phyloP scores from a whole-genome alignment of 768 basidiomycete genomes.

The Calvatia gigantea region DNA sequence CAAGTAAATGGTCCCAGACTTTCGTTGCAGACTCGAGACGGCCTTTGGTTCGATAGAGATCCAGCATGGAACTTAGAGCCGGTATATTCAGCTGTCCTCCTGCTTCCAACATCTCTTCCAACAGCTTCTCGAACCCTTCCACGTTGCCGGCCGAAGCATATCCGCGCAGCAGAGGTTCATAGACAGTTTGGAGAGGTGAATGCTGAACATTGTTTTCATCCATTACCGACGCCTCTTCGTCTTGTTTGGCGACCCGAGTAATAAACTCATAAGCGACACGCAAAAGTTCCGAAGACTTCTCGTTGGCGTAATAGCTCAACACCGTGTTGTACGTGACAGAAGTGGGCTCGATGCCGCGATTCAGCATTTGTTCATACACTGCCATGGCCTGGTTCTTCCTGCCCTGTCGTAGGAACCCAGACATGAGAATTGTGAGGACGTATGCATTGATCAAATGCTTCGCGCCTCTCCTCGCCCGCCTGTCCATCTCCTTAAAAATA shows the following conservation, averaged over 20 bases:
- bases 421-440: slow-evolving; percentile 72
- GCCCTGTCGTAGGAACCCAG: slow-evolving; percentile 59
- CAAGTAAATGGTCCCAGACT: slow-evolving; percentile 69
- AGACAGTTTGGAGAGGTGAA: slow-evolving; percentile 30
- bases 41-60: slow-evolving; percentile 61
- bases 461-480: slow-evolving; percentile 31
- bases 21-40: slow-evolving; percentile 52
- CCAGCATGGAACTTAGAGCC: slow-evolving; percentile 62
- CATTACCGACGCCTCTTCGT: slow-evolving; percentile 26
- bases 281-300: slow-evolving; percentile 43
- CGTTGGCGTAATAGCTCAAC: slow-evolving; percentile 57
- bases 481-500: slow-evolving; percentile 69
- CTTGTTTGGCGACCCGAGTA: slow-evolving; percentile 30
- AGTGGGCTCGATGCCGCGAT: slow-evolving; percentile 60
- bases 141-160: slow-evolving; percentile 42
- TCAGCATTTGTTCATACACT: slow-evolving; percentile 70
- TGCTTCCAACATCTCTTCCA: slow-evolving; percentile 44
- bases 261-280: slow-evolving; percentile 66
- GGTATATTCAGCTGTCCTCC: slow-evolving; percentile 59
- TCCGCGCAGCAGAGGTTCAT: slow-evolving; percentile 55
- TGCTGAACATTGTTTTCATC: slow-evolving; percentile 37
- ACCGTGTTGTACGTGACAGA: slow-evolving; percentile 69
- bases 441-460: slow-evolving; percentile 48
- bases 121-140: slow-evolving; percentile 54
- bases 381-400: slow-evolving; percentile 53